Evolutionary conservation across 2,329 filamentous ascomycete species (phyloP), one percentile per base, ranked within the genome.

Genomic region (Ascochyta koolunga): DNA sequence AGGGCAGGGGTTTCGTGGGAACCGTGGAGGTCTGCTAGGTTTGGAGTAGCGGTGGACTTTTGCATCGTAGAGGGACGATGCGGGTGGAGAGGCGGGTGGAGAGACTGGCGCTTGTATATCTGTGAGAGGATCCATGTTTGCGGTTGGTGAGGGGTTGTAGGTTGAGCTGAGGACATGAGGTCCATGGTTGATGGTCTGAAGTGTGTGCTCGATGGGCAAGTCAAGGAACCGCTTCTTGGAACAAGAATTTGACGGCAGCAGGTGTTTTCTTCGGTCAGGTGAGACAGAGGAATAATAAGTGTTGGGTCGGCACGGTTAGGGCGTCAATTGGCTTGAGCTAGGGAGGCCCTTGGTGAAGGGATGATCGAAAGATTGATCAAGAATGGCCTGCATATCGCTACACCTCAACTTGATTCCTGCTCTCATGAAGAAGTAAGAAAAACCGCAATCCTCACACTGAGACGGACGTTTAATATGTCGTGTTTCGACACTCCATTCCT

Each of bases 331-430:
- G 32, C 21, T 13, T 39, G n/a, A 39, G 22, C 16, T 10, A 21
- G 50, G 50, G 22, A 27, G 39, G 44, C 50, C 50, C 44, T 53
- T 48, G 21, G n/a, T 49, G 35, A 54, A 54, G 18, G 39, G 39
- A 48, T 44, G n/a, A 19, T 15, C 19, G 18, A 38, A 44, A 22
- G 35, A 38, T 32, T 13, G 22, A 16, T 18, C 32, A 43, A 39
- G 43, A 33, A 27, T 15, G 15, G 24, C 19, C 29, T 22, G 33
- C 43, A 25, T 11, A 18, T 2, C 18, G 4, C 9, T 33, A 35
- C 44, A 35, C 39, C 27, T 54, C 33, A 19, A n/a, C 13, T 1
- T 13, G 11, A 16, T 25, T 31, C 36, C 5, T 21, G 43, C 29
- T 13, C 32, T 33, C 25, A 33, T 33, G 33, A 24, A 29, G 38